Base-by-base conservation (phyloP, 306 rosid species). In the Sesbania bispinosa region DNA sequence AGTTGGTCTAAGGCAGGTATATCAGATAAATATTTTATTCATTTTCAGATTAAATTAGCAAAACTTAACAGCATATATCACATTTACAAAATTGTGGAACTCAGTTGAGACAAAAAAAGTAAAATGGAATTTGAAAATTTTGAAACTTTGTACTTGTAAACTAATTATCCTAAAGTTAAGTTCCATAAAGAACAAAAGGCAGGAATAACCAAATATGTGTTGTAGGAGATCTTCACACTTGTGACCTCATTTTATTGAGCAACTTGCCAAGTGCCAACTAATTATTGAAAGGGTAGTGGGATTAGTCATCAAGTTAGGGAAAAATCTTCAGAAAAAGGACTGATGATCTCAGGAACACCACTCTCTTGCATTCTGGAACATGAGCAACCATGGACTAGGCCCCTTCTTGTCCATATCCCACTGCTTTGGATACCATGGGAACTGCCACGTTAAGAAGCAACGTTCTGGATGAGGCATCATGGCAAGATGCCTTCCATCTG, bases 381-480 rank as follows among this genome's bases (percentile, higher is more conserved):
- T 89, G 48, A 81, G 85, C 77, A 89, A 74, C 98, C 98, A 92
- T 0, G 96, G 96, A 73, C 98, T 92, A 51, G 98, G 98, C 29
- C 95, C 96, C 52, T 76, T 84, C 79, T 85, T 86, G 50, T 90
- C 90, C 57, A 85, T 90, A 71, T 85, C 61, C 98, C 98, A 92
- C 55, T 79, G 83, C 83, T 89, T 89, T 5, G 98, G 98, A 79
- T 85, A 89, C 96, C 94, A 92, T 3, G 98, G 98, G 60, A 75
- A 89, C 76, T 92, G 96, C 96, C 98, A 92, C 98, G 89, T 92
- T 60, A 92, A 69, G 83, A 92, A 92, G 88, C 98, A 89, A 35
- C 98, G 94, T 71, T 92, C 98, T 0, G 96, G 98, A 78, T 92
- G 98, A 86, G 98, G 98, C 98, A 92, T 92, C 92, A 92, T 88